These are phyloP conservation scores for Amphirosellinia nigrospora DNA, from an alignment of 495 filamentous ascomycete species.

Conservation along the genomic window DNA sequence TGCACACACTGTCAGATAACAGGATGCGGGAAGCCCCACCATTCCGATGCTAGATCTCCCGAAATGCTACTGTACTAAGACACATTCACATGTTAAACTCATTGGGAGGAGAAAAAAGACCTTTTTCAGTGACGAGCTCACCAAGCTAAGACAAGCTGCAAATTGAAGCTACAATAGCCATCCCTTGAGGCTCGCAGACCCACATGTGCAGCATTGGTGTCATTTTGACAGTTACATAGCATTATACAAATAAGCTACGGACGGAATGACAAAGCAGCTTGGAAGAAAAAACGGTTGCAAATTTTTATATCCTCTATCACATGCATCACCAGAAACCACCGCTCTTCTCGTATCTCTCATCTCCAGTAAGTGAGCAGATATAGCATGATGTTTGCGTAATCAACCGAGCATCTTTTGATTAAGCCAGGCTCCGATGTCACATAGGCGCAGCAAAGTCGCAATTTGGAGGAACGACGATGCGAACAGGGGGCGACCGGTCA, in stretches of 20 bases:
- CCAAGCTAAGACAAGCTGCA: neutral
- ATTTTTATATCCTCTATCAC: neutral
- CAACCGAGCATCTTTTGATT: neutral
- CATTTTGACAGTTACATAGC: neutral
- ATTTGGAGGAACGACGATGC: slow-evolving; percentile 12
- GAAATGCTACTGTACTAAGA: neutral
- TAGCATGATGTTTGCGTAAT: neutral
- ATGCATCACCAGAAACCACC: slow-evolving; percentile 5
- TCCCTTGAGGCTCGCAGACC: slow-evolving; percentile 9
- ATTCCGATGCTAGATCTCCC: slow-evolving; percentile 9
- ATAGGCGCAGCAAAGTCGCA: slow-evolving; percentile 1
- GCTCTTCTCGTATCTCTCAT: neutral
- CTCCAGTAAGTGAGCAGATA: neutral
- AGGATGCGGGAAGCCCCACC: slow-evolving; percentile 18
- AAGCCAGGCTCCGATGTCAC: neutral
- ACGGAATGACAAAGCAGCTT: neutral
- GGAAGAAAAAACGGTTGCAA: neutral
- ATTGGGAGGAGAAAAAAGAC: neutral
- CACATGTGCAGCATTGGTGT: neutral
- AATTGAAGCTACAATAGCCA: neutral
- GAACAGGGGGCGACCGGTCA: neutral
- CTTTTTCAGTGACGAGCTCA: neutral
- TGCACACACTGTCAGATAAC: neutral
- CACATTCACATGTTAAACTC: slow-evolving; percentile 20
- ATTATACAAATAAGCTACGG: neutral